Evolutionary conservation across 2,329 filamentous ascomycete genomes (phyloP).

Genomic region (Whalleya microplaca): DNA sequence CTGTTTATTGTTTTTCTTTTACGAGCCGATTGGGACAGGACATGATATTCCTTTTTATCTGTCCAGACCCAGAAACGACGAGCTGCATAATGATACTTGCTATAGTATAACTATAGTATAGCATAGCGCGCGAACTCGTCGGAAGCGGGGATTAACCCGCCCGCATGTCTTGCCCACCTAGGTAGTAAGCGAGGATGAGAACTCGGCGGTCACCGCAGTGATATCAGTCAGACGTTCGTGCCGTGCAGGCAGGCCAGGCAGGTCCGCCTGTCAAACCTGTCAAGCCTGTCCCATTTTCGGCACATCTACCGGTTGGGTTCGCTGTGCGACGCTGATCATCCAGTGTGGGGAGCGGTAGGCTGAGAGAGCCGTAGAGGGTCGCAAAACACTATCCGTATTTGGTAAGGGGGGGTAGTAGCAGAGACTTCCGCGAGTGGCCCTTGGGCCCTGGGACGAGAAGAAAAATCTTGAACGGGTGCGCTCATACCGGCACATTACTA

Average conservation of each 20-base stretch:
- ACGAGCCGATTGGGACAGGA: neutral
- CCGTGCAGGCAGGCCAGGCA: constrained; percentile 10
- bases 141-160: neutral
- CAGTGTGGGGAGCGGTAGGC: constrained; percentile 19
- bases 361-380: constrained; percentile 9
- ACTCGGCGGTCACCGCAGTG: neutral
- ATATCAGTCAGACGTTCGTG: constrained; percentile 7
- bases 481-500: neutral
- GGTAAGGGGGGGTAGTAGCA: neutral
- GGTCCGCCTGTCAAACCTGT: constrained; percentile 19
- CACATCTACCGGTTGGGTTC: constrained; percentile 21
- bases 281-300: constrained; percentile 13
- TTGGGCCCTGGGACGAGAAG: neutral
- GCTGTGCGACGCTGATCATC: constrained; percentile 25
- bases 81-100: constrained; percentile 8
- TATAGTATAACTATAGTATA: too few relatives aligned
- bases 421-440: neutral
- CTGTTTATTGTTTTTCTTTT: constrained; percentile 9
- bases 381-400: neutral
- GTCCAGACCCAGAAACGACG: constrained; percentile 12
- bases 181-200: neutral
- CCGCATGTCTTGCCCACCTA: neutral
- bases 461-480: neutral
- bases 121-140: neutral
- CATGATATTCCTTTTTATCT: neutral